phyloP scores from a whole-genome alignment of 805 yeast species.

The Schizosaccharomyces osmophilus region DNA sequence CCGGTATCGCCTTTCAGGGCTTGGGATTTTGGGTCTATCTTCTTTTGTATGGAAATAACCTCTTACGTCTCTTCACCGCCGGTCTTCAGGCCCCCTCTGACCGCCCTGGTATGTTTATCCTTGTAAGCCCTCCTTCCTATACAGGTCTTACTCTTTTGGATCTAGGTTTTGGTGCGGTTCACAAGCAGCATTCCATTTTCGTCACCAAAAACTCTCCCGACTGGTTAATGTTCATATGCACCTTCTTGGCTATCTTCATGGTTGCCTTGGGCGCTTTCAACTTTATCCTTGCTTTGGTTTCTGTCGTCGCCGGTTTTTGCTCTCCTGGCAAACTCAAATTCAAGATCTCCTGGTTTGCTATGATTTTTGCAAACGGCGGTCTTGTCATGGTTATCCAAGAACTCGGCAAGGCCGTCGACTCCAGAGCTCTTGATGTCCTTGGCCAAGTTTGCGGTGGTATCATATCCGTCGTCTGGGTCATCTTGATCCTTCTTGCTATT shows the following conservation, averaged over 20 bases:
- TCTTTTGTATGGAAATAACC: neutral
- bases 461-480: neutral
- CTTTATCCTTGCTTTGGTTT: neutral
- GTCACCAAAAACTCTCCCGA: neutral
- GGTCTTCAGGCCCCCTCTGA: neutral
- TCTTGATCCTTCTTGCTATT: neutral
- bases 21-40: neutral
- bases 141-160: slow-evolving; percentile 1
- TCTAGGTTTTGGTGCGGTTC: neutral
- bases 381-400: neutral
- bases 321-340: neutral
- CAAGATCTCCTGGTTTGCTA: neutral
- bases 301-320: neutral
- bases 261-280: neutral
- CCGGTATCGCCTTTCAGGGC: slow-evolving; percentile 1
- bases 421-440: neutral
- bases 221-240: neutral
- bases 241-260: neutral
- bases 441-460: neutral
- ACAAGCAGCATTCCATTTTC: neutral
- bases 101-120: slow-evolving; percentile 1
- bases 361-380: slow-evolving; percentile 1
- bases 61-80: neutral
- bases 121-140: neutral
- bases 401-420: neutral